Conservation (phyloP, 257 asterid species). For the Jasminum sambac region DNA sequence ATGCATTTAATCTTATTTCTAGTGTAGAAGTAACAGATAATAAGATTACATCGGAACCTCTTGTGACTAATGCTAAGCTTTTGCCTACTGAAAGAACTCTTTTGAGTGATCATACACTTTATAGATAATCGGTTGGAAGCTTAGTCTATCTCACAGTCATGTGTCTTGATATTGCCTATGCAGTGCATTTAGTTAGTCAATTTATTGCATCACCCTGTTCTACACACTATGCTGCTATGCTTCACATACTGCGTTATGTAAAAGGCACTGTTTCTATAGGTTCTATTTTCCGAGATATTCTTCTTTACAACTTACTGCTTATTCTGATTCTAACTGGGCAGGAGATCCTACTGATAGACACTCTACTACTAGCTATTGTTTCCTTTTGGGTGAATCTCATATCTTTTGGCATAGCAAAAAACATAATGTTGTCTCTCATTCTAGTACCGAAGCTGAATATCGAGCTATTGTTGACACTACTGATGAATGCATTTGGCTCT, state of each 20-base stretch:
- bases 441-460: neutral
- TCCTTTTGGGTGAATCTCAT: neutral
- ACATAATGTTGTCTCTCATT: neutral
- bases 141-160: neutral
- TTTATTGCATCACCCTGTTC: neutral
- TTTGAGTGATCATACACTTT: neutral
- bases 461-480: neutral
- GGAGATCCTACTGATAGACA: neutral
- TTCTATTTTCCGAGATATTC: too few relatives aligned
- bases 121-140: too few relatives aligned
- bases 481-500: neutral
- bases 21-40: neutral
- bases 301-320: neutral
- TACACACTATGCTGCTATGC: neutral
- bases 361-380: neutral
- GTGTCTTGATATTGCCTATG: neutral
- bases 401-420: neutral
- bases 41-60: neutral
- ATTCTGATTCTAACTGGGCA: neutral
- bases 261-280: neutral
- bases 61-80: neutral
- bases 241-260: neutral
- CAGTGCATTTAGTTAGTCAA: neutral
- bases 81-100: neutral
- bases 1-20: neutral